These are phyloP conservation scores for Lignosus rhinocerotis DNA, from an alignment of 1,284 basidiomycete genomes.

Conservation along the genomic window DNA sequence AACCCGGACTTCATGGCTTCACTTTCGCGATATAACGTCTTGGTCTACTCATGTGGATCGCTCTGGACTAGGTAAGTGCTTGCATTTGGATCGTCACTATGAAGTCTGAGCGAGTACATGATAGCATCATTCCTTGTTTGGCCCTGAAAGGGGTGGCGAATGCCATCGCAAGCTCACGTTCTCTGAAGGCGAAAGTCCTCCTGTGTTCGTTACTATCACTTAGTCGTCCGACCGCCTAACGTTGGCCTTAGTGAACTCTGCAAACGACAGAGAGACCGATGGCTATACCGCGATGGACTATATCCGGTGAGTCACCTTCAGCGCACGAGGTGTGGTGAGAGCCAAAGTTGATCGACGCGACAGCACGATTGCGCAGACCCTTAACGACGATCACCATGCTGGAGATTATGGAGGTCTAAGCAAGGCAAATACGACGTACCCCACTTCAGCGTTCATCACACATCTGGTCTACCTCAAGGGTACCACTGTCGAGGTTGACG, in stretches of 20 bases:
- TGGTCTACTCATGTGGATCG: conserved; percentile 92
- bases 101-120: not conserved
- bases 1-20: conserved; percentile 80
- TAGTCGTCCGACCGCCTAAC: not conserved
- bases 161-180: conserved; percentile 75
- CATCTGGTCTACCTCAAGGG: conserved; percentile 81
- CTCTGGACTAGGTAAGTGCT: conserved; percentile 81
- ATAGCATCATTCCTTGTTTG: conserved; percentile 86
- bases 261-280: conserved; percentile 89
- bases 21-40: conserved; percentile 62
- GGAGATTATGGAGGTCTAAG: conserved; percentile 53
- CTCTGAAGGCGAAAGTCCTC: conserved; percentile 80
- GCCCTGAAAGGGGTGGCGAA: conserved; percentile 81
- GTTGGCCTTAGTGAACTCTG: conserved; percentile 71
- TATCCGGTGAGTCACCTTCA: conserved; percentile 51
- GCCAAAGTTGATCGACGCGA: not conserved
- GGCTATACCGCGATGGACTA: conserved; percentile 87
- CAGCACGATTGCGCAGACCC: conserved; percentile 69
- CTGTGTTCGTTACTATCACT: conserved; percentile 54
- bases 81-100: too few species aligned
- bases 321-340: conserved; percentile 3
- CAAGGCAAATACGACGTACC: conserved; percentile 60
- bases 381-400: conserved; percentile 63
- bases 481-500: conserved; percentile 63
- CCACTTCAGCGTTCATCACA: conserved; percentile 76